Conservation (phyloP, 1,284 basidiomycete species). For the Leccinum solheimii region DNA sequence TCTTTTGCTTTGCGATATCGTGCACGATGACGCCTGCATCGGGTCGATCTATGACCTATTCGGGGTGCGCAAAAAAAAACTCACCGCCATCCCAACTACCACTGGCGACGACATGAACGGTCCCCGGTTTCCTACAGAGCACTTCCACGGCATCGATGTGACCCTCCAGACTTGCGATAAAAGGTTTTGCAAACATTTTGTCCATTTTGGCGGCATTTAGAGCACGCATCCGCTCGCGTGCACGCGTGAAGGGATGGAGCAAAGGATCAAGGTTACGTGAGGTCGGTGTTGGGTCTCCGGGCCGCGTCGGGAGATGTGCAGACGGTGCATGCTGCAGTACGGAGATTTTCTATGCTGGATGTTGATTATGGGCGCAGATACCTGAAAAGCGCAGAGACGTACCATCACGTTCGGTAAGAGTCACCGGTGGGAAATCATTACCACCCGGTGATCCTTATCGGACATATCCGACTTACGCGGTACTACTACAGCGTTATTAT, state of each 20-base stretch:
- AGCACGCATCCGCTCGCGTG: constrained; percentile 92
- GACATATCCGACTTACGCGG: too few relatives aligned
- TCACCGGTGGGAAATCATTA: constrained; percentile 14
- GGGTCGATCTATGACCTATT: background rate
- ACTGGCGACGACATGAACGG: constrained; percentile 83
- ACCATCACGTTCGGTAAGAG: constrained; percentile 19
- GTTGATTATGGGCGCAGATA: constrained; percentile 6
- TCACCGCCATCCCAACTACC: constrained; percentile 94
- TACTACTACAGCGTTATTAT: background rate
- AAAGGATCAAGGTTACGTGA: constrained; percentile 93
- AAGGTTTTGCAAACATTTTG: constrained; percentile 95
- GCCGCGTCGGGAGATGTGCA: constrained; percentile 66
- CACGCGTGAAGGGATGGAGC: constrained; percentile 91
- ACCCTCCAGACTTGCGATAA: constrained; percentile 88
- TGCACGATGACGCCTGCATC: constrained; percentile 82
- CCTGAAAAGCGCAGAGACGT: background rate
- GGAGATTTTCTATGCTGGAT: constrained; percentile 70
- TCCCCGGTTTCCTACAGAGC: constrained; percentile 75
- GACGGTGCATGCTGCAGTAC: constrained; percentile 85
- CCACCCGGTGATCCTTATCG: background rate
- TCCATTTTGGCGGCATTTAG: constrained; percentile 97
- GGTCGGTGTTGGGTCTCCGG: constrained; percentile 82
- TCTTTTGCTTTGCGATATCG: constrained; percentile 72
- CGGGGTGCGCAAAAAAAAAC: constrained; percentile 7
- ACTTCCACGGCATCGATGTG: constrained; percentile 96